Conservation (phyloP, 1,284 basidiomycete genomes). For the Testicularia cyperi region DNA sequence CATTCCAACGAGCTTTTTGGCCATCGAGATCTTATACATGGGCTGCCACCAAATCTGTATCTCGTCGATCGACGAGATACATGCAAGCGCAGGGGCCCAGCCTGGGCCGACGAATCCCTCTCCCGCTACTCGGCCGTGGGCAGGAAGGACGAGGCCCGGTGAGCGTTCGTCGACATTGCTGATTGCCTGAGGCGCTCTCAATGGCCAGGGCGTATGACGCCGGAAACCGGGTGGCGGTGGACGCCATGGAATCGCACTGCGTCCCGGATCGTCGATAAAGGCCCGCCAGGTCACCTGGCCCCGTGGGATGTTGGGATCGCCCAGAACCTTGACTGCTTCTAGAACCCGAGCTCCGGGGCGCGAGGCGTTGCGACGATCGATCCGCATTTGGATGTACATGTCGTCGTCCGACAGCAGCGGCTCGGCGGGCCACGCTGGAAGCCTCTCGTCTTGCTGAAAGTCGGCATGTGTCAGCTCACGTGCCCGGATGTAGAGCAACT, state of each 20-base stretch:
- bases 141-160: conserved; percentile 33
- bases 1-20: conserved; percentile 32
- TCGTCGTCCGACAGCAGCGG: conserved; percentile 27
- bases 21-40: conserved; percentile 41
- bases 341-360: conserved; percentile 29
- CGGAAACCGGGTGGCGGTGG: conserved; percentile 20
- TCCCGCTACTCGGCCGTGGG: conserved; percentile 37
- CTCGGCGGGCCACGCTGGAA: conserved; percentile 31
- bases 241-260: conserved; percentile 29
- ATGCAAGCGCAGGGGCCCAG: conserved; percentile 35
- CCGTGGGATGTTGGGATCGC: conserved; percentile 45
- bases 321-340: conserved; percentile 41
- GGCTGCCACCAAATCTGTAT: conserved; percentile 48
- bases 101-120: conserved; percentile 36
- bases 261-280: conserved; percentile 37
- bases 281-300: conserved; percentile 42
- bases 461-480: conserved; percentile 37
- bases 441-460: conserved; percentile 26
- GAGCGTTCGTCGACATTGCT: conserved; percentile 18
- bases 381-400: conserved; percentile 37
- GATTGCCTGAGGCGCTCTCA: conserved; percentile 10
- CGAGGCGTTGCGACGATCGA: conserved; percentile 24
- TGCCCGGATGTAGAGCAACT: conserved; percentile 42
- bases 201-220: conserved; percentile 31
- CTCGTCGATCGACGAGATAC: conserved; percentile 34